These are phyloP conservation scores for Camellia oleifera DNA, from an alignment of 179 eudicot species.

Conservation along the genomic window DNA sequence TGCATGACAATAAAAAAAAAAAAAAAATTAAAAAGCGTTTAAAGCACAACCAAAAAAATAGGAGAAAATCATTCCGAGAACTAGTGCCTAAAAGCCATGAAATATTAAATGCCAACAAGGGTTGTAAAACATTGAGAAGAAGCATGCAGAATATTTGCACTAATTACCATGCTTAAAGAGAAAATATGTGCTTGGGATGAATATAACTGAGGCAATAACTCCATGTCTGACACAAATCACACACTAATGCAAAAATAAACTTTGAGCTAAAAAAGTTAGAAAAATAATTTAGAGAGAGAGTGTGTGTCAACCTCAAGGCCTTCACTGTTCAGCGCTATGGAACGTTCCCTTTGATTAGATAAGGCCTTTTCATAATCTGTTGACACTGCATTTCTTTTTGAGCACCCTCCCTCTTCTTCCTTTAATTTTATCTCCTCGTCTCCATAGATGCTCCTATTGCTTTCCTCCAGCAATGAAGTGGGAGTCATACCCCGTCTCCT, in stretches of 20 bases:
- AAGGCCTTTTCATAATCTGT: conserved; percentile 58
- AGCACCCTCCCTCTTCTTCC: conserved; percentile 57
- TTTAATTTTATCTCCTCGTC: conserved; percentile 57
- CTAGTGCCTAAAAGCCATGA: not conserved
- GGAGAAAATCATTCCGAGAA: not conserved
- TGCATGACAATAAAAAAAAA: not conserved
- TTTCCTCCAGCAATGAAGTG: conserved; percentile 83
- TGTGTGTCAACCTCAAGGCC: conserved; percentile 78
- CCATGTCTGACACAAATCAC: not conserved
- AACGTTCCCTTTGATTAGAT: conserved; percentile 75
- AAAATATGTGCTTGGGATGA: conserved; percentile 1
- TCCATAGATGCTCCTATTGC: conserved; percentile 34
- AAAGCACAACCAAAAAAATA: not conserved
- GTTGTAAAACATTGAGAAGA: not conserved
- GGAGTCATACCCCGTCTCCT: conserved; percentile 81
- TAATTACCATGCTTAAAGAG: not conserved
- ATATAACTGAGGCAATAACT: not conserved
- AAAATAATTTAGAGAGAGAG: conserved; percentile 16
- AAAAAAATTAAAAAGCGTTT: no score
- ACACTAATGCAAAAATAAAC: not conserved
- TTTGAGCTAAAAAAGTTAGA: not conserved
- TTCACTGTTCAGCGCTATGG: conserved; percentile 95
- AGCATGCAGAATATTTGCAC: not conserved
- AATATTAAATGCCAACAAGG: not conserved
- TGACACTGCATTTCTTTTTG: conserved; percentile 54